Evolutionary conservation across 805 yeast species (phyloP), one percentile per base, ranked within the genome.

Genomic region (Yamadazyma kitorensis): DNA sequence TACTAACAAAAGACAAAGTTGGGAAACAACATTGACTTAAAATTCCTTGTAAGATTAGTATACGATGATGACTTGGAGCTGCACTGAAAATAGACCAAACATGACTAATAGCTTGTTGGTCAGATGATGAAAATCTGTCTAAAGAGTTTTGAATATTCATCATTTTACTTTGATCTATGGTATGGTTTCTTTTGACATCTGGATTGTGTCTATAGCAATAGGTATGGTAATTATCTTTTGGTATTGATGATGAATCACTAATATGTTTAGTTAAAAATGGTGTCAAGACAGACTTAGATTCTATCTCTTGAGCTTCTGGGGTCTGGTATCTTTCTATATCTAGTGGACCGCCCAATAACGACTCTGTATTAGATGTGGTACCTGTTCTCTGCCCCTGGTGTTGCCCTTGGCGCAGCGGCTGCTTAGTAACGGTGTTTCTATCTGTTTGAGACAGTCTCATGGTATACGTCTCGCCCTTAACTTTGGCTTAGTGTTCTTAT

Each of bases 141-240:
- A 82, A 52, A 29, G 62, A 58, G 12, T 54, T 42, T 53, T 86
- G 94, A 28, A 86, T 73, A 37, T 74, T 74, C 23, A 70, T 69
- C 82, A 85, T 74, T 48, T 76, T 75, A 24, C 55, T 54, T 36
- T 74, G 79, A 54, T 84, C 94, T 0, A 83, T 74, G 37, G 69
- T 71, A 40, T 81, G 81, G 53, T 80, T 81, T 51, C 87, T 78
- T 29, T 80, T 78, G 27, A 86, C 72, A 36, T 86, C 89, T 3
- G 98, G 98, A 52, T 91, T 86, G 59, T 91, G 98, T 34, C 98
- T 69, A 58, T 91, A 91, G 54, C 98, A 91, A 61, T 76, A 91
- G 45, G 73, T 72, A 47, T 79, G 82, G 51, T 70, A 75, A 47
- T 76, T 73, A 44, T 73, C 82, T 29, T 55, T 52, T 15, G 72